Percentiles rank a stretch among this genome's conserved stretches.
Conservation (phyloP, 1,284 basidiomycete genomes). For the Rhodotorula sp. region DNA sequence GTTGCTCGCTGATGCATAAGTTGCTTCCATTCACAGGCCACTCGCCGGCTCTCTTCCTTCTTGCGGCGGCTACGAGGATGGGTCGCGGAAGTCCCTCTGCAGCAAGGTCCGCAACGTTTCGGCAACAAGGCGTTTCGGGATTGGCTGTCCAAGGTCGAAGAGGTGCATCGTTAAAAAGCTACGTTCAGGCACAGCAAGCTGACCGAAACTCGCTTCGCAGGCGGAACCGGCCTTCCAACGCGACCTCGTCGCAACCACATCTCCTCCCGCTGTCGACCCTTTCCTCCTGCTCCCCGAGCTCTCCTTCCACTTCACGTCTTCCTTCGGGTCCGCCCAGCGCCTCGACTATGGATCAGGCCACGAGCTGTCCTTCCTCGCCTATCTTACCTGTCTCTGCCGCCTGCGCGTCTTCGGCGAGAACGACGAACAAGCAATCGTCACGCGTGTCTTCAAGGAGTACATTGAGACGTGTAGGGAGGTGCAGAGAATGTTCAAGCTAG, state of each 20-base stretch:
- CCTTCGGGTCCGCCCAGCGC: constrained; percentile 86
- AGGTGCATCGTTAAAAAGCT: constrained; percentile 56
- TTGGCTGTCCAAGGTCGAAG: constrained; percentile 77
- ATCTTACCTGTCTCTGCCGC: constrained; percentile 62
- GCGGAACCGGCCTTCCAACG: background rate
- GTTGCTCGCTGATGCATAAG: background rate
- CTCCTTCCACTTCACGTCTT: constrained; percentile 71
- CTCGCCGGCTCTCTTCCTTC: constrained; percentile 55
- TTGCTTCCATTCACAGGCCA: background rate
- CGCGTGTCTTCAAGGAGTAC: constrained; percentile 69
- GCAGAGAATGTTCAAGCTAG: constrained; percentile 85
- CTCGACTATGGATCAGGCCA: constrained; percentile 98
- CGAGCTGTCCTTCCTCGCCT: constrained; percentile 82
- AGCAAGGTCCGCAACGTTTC: constrained; percentile 81
- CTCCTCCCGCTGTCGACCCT: constrained; percentile 59
- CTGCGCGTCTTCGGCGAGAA: constrained; percentile 42
- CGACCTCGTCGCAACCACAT: constrained; percentile 31
- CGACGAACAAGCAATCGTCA: constrained; percentile 51
- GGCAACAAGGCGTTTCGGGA: constrained; percentile 89
- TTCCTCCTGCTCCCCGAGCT: constrained; percentile 59
- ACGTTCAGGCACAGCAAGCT: background rate
- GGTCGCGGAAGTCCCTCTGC: constrained; percentile 79
- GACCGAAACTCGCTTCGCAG: background rate
- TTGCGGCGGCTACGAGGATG: constrained; percentile 71
- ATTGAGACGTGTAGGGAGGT: constrained; percentile 77